Evolutionary conservation across 768 basidiomycete species (phyloP), one percentile per base, ranked within the genome.

Genomic region (Gloeophyllum trabeum): DNA sequence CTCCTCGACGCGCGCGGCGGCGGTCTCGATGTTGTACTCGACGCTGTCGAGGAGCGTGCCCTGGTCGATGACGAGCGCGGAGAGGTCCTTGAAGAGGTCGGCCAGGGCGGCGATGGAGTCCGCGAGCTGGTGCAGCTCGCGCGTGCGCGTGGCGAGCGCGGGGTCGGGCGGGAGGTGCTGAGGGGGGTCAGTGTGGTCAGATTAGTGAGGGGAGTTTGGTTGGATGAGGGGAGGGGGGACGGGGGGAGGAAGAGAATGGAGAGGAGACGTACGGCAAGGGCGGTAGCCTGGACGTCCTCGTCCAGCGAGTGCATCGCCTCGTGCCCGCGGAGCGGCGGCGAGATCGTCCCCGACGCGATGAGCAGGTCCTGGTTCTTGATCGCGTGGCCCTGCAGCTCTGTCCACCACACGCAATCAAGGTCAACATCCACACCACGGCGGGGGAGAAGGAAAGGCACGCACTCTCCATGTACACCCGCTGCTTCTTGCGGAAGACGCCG

Each of bases 381-480:
- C 58, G 93, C 90, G 67, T 98, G 93, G 47, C 96, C 96, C 68
- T 94, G 90, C 34, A 98, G 70, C 59, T 85, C 94, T 96, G 58
- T 37, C 45, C 39, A 39, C 28, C 6, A 16, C 6, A 22, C 7
- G 28, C 36, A 21, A 21, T 6, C 36, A 37, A 13, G 10, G 36
- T 21, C 10, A 37, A 46, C 44, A 42, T 40, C 37, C 42, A 49
- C 35, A 23, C 40, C 25, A 48, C 48, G 48, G 45, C 46, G 43
- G 48, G 44, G 47, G 46, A 41, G 39, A 42, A 49, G 43, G 34
- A 40, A 26, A 40, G 39, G 42, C 21, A 73, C 93, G 63, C 58
- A 94, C 96, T 93, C 64, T 96, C 86, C 86, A 99, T 86, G 61
- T 97, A 98, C 24, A 94, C 86, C 46, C 90, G 81, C 63, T 99